phyloP scores from a whole-genome alignment of 306 rosid species.

The Phaseolus lunatus region DNA sequence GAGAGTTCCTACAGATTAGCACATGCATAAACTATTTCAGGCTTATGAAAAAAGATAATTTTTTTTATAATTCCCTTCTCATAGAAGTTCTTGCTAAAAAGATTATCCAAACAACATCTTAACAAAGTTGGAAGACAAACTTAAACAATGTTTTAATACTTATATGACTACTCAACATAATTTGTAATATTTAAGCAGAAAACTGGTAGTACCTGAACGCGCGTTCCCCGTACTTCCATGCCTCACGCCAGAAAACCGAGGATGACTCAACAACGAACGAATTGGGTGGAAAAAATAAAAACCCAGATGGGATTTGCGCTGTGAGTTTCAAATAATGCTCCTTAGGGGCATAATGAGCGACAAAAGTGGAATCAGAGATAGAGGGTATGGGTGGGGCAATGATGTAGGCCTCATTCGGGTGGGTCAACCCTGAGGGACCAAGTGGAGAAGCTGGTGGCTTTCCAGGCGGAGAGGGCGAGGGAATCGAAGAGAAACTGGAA shows the following conservation, averaged over 20 bases:
- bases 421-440: conserved; percentile 98
- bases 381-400: conserved; percentile 61
- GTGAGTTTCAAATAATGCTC: conserved; percentile 85
- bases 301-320: conserved; percentile 66
- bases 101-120: too few relatives aligned
- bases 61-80: too few relatives aligned
- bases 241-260: conserved; percentile 95
- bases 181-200: neutral
- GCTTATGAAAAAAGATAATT: too few relatives aligned
- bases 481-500: conserved; percentile 82
- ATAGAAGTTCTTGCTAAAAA: too few relatives aligned
- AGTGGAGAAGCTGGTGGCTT: conserved; percentile 64
- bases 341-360: conserved; percentile 93
- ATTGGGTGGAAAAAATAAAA: conserved; percentile 64
- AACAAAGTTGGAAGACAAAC: too few relatives aligned
- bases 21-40: too few relatives aligned
- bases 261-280: conserved; percentile 76
- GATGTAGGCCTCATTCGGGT: conserved; percentile 88
- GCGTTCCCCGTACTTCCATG: conserved; percentile 96
- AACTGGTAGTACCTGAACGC: conserved; percentile 66
- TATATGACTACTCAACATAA: neutral
- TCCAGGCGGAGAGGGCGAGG: conserved; percentile 93
- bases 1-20: too few relatives aligned
- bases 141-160: neutral
- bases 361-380: conserved; percentile 60